Evolutionary conservation across 495 filamentous ascomycete species (phyloP).

Genomic region (Hypoxylon fuscum): DNA sequence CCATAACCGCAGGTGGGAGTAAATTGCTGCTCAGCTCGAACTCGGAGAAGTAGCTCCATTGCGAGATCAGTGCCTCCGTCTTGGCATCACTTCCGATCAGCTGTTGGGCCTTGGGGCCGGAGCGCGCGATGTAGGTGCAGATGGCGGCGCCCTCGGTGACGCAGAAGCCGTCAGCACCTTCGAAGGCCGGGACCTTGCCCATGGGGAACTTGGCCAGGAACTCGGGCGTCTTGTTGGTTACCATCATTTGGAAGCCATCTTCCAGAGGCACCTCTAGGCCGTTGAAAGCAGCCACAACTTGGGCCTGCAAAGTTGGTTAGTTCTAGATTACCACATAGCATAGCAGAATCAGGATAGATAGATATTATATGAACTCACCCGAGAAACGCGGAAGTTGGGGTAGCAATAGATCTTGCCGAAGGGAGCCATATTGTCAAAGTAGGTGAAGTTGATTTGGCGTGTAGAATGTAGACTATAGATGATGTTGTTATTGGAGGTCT

Average conservation of each 20-base stretch:
- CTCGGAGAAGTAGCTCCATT: constrained; percentile 62
- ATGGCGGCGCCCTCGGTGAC: constrained; percentile 66
- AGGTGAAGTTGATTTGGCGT: constrained; percentile 2
- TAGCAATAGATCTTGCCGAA: constrained; percentile 63
- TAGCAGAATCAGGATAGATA: neutral
- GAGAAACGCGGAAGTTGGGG: constrained; percentile 59
- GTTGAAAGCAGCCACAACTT: constrained; percentile 63
- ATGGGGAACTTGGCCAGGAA: constrained; percentile 69
- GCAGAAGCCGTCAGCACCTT: constrained; percentile 60
- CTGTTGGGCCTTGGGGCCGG: constrained; percentile 60
- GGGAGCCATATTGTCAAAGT: constrained; percentile 56
- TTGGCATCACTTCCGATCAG: constrained; percentile 58
- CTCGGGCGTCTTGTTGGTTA: constrained; percentile 59
- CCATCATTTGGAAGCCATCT: constrained; percentile 52
- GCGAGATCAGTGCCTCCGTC: constrained; percentile 58
- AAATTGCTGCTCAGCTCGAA: constrained; percentile 52
- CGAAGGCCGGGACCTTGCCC: constrained; percentile 68
- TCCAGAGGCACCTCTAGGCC: constrained; percentile 53
- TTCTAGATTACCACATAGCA: neutral
- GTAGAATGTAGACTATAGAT: neutral
- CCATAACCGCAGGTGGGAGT: constrained; percentile 43
- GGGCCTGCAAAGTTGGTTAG: constrained; percentile 47
- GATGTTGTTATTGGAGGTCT: constrained; percentile 22
- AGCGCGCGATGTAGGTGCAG: constrained; percentile 61
- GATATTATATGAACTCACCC: constrained; percentile 48